These are phyloP conservation scores for Phytophthora hybrid DNA, from an alignment of 352 stramenopile genomes.

Conservation along the genomic window DNA sequence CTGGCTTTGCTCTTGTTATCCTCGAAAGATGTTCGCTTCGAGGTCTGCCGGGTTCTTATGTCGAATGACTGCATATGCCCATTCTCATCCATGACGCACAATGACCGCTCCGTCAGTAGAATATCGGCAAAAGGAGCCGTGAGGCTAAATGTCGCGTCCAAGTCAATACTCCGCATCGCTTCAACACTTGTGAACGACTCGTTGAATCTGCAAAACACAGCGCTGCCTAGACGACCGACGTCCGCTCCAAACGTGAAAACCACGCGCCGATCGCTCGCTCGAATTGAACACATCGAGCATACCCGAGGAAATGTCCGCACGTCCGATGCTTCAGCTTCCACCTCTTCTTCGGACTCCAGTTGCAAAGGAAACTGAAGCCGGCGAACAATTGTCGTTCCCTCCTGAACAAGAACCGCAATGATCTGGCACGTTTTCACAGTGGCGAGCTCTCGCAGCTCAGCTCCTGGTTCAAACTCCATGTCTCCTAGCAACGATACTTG, in stretches of 20 bases:
- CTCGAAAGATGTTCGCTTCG: conserved; percentile 16
- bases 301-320: conserved; percentile 21
- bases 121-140: conserved; percentile 23
- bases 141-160: conserved; percentile 24
- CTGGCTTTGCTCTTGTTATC: neutral
- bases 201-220: conserved; percentile 36
- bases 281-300: conserved; percentile 31
- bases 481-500: conserved; percentile 12
- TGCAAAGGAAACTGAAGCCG: conserved; percentile 19
- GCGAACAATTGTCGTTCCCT: conserved; percentile 11
- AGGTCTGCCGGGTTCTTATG: conserved; percentile 27
- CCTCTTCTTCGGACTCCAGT: neutral
- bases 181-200: conserved; percentile 30
- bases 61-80: conserved; percentile 35
- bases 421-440: conserved; percentile 20
- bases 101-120: conserved; percentile 24
- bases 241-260: conserved; percentile 21
- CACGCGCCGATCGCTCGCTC: conserved; percentile 22
- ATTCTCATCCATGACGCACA: conserved; percentile 26
- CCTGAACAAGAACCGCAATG: conserved; percentile 30
- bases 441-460: conserved; percentile 18
- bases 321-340: conserved; percentile 5
- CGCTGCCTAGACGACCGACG: neutral
- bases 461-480: conserved; percentile 24
- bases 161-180: conserved; percentile 6